Evolutionary conservation across 2,329 filamentous ascomycete species (phyloP), one percentile per base, ranked within the genome.

Genomic region (Thermomyces lanuginosus): DNA sequence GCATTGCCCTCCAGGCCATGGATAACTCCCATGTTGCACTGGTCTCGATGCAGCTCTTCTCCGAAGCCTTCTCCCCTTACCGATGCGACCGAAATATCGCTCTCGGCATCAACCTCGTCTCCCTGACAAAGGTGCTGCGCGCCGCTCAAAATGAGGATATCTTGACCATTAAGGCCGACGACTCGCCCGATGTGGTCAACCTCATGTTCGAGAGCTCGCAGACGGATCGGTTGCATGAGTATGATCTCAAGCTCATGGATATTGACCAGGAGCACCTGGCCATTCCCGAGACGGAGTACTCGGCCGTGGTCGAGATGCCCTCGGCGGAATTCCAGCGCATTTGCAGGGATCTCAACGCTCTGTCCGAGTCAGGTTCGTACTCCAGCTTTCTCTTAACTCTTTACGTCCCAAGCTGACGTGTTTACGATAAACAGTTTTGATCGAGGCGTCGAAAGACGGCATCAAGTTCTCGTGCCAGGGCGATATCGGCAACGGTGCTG

Each of bases 211-310:
- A 98, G 72, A 92, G 74, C 64, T 64, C 69, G 40, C 73, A 77
- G 49, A 79, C 72, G 46, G 89, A 98, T 58, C 71, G 89, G 41
- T 71, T 98, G 51, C 92, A 81, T 69, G 91, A 98, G 66, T 98
- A 98, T 56, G 89, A 98, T 58, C 79, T 98, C 60, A 98, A 98
- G 69, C 74, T 98, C 54, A 98, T 98, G 89, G 89, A 98, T 55
- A 98, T 98, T 56, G 89, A 98, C 60, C 91, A 98, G 64, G 89
- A 98, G 68, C 89, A 98, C 57, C 64, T 98, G 58, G 89, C 89
- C 36, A 98, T 98, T 45, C 89, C 89, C 9, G 86, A 98, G 46
- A 98, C 91, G n/a, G 89, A 98, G 48, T 98, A 98, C 51, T 78
- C 83, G 20, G 79, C 89, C 24, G 89, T 79, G 10, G 80, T 98